A percentile compares a stretch with the other conserved stretches of the same genome.
phyloP scores from a whole-genome alignment of 2,329 filamentous ascomycete genomes.

The Trichoderma sp. region DNA sequence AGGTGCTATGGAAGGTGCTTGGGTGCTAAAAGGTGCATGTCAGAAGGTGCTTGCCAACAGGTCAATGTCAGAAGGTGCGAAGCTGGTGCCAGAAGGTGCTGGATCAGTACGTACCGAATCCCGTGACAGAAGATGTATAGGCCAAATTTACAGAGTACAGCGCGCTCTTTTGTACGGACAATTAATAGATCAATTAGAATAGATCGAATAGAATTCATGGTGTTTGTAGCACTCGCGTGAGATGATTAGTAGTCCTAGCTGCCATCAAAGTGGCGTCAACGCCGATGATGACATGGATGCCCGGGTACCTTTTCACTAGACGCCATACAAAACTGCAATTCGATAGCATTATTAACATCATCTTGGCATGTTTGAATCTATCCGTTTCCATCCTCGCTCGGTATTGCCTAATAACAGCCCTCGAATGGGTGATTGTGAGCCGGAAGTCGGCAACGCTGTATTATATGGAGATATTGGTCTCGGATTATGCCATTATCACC shows the following conservation, averaged over 20 bases:
- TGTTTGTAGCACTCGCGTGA: neutral
- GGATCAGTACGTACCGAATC: neutral
- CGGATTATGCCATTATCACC: neutral
- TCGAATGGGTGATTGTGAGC: neutral
- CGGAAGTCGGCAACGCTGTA: neutral
- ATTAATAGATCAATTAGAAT: too few relatives aligned
- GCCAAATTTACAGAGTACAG: neutral
- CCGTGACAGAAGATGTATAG: neutral
- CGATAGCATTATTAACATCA: neutral
- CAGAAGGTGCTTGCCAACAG: neutral
- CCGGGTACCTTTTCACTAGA: neutral
- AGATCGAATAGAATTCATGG: too few relatives aligned
- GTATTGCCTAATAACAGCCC: neutral
- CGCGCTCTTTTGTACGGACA: too few relatives aligned
- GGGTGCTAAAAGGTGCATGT: neutral
- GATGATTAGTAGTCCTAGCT: neutral
- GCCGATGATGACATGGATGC: neutral
- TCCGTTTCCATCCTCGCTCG: neutral
- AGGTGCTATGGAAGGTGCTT: neutral
- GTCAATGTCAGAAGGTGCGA: neutral
- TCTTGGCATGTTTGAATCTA: neutral
- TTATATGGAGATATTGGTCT: neutral
- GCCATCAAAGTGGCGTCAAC: neutral
- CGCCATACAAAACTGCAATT: neutral
- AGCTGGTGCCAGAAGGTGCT: neutral